Percentiles rank a stretch among this genome's conserved stretches.
Evolutionary conservation across 164 flowering plant genomes (phyloP).

Genomic region (Magnolia officinalis): DNA sequence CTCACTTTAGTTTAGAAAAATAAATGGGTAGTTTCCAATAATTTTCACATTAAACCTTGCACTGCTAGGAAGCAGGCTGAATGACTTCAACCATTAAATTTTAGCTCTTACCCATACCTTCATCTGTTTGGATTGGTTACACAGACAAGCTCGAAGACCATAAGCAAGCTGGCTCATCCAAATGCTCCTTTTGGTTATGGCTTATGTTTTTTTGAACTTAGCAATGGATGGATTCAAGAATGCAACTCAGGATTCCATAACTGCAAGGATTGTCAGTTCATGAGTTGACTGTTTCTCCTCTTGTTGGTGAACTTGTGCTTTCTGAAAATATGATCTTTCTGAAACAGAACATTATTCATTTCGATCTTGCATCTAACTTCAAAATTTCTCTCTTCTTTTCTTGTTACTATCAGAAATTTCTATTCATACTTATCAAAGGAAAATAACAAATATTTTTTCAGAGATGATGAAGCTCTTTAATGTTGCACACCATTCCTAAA

Average conservation of each 20-base stretch:
- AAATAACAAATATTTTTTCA: background rate
- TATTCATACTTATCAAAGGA: background rate
- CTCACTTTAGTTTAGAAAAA: background rate
- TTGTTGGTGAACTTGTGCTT: background rate
- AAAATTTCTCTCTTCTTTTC: too few relatives aligned
- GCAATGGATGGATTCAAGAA: conserved; percentile 97
- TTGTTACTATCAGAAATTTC: too few relatives aligned
- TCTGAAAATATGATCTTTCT: background rate
- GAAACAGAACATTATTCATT: background rate
- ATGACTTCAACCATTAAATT: background rate
- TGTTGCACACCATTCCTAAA: too few relatives aligned
- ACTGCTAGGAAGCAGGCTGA: background rate
- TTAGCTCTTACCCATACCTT: background rate
- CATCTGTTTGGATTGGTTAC: conserved; percentile 9
- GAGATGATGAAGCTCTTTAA: too few relatives aligned
- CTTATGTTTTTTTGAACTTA: conserved; percentile 80
- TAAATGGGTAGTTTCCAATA: background rate
- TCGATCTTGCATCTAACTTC: background rate
- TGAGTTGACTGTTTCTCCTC: too few relatives aligned
- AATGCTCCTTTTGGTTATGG: conserved; percentile 98
- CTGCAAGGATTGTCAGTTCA: conserved; percentile 50
- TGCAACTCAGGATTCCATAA: conserved; percentile 92
- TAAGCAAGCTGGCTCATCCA: conserved; percentile 90
- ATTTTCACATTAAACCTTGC: background rate
- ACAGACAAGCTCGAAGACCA: conserved; percentile 95